phyloP scores from a whole-genome alignment of 139 green algal species.

The Coelastrella sp. region DNA sequence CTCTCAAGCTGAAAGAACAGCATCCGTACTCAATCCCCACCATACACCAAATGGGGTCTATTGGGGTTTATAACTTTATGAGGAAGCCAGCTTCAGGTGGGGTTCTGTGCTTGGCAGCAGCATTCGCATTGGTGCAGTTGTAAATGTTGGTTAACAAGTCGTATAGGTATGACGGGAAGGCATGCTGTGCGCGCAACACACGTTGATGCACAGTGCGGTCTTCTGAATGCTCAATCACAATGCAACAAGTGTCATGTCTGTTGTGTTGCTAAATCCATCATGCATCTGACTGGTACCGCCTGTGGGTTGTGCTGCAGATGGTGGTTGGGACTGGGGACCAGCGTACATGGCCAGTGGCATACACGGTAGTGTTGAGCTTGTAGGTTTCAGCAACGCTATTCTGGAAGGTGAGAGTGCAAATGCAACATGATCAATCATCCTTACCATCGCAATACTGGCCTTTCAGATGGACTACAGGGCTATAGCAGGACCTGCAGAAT shows the following conservation, averaged over 20 bases:
- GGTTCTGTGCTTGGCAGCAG: background rate
- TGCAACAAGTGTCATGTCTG: too few relatives aligned
- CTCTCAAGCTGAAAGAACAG: background rate
- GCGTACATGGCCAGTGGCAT: constrained; percentile 60
- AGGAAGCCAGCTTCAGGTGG: constrained; percentile 66
- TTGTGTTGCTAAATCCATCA: too few relatives aligned
- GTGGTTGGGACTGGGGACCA: constrained; percentile 69
- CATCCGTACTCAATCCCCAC: constrained; percentile 38
- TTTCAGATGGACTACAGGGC: background rate
- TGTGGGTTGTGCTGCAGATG: background rate
- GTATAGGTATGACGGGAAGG: too few relatives aligned
- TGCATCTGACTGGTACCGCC: too few relatives aligned
- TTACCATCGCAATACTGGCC: too few relatives aligned
- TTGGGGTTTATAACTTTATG: constrained; percentile 72
- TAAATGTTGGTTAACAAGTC: too few relatives aligned
- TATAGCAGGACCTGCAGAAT: too few relatives aligned
- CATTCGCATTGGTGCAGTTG: too few relatives aligned
- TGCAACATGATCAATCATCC: background rate
- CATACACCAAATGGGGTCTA: constrained; percentile 21
- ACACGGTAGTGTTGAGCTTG: constrained; percentile 57
- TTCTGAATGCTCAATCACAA: too few relatives aligned
- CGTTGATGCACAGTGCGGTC: too few relatives aligned
- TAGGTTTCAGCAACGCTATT: constrained; percentile 22
- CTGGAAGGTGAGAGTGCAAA: constrained; percentile 1
- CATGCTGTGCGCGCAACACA: too few relatives aligned